Base-by-base conservation (phyloP, 2,329 filamentous ascomycete species). In the Aspergillus brasiliensis region DNA sequence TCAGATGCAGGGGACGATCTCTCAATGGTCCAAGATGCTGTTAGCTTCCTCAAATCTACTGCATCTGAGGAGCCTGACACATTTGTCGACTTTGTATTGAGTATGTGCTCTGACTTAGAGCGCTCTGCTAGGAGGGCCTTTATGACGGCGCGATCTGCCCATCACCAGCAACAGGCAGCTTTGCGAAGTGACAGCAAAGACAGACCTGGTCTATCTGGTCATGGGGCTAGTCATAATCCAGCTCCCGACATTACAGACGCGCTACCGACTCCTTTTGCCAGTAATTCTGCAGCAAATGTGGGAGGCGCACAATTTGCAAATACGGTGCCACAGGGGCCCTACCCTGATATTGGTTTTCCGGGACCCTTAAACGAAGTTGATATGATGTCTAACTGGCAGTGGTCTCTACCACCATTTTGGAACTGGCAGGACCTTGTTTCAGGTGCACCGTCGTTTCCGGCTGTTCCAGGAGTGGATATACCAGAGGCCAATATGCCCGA, bases 81-180 rank as follows among this genome's bases (percentile, higher is more conserved):
- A 19, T 65, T 58, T 44, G 55, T 60, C n/a, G 63, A 65, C 17
- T 62, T 56, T 27, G 55, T 65, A 10, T 42, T 65, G n/a, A 38
- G 54, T 5, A 15, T 59, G 13, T 64, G 60, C 51, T 61, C 58
- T 8, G 62, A 64, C 3, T 8, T 64, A 2, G 52, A 62, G 34
- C 23, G 6, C 25, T 59, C 62, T 25, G 60, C 57, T 3, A 54
- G 46, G 49, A 28, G 48, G 28, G 52, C 52, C 4, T 1, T 59
- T 19, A 13, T 15, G 28, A 25, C 55, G 21, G 28, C 19, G 17
- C 23, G 40, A 23, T 6, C 19, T 11, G 11, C 38, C 4, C 23
- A 2, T 17, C n/a, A 19, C 31, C 19, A 37, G 11, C 34, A 11
- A 6, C 10, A 37, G 31, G 28, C 51, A 46, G 5, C 10, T n/a